Evolutionary conservation across 352 stramenopile species (phyloP).

Genomic region (Phytophthora podocarpi): DNA sequence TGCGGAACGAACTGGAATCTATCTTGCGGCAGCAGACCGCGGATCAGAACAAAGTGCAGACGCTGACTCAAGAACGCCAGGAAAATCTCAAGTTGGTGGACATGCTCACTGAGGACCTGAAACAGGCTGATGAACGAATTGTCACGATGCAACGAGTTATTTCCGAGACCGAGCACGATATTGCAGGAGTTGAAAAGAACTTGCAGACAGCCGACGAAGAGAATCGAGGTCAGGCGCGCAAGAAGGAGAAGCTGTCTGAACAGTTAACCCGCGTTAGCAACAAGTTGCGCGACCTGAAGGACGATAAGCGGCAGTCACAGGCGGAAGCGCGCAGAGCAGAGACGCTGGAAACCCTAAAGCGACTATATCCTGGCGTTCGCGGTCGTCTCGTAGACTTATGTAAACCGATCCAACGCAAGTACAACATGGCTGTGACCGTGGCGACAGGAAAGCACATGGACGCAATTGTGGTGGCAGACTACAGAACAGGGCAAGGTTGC

Average conservation of each 20-base stretch:
- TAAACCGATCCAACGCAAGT: constrained; percentile 95
- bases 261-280: constrained; percentile 75
- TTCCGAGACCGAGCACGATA: constrained; percentile 56
- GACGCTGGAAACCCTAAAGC: constrained; percentile 81
- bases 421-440: constrained; percentile 97
- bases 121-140: constrained; percentile 66
- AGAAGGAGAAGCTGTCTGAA: constrained; percentile 71
- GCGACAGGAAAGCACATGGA: constrained; percentile 99
- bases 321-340: constrained; percentile 86
- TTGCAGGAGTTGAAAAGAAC: constrained; percentile 53
- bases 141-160: constrained; percentile 79
- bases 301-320: constrained; percentile 92
- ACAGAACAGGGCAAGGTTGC: constrained; percentile 84
- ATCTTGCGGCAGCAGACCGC: constrained; percentile 70
- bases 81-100: constrained; percentile 77
- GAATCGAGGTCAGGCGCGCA: constrained; percentile 58
- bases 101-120: constrained; percentile 64
- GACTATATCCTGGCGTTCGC: constrained; percentile 92
- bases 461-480: constrained; percentile 80
- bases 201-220: constrained; percentile 65
- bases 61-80: constrained; percentile 65
- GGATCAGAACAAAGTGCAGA: constrained; percentile 78
- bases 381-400: constrained; percentile 97
- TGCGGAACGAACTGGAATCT: constrained; percentile 74
- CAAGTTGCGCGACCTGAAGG: constrained; percentile 92